Evolutionary conservation across 371 early-diverging fungal genomes (phyloP).

Genomic region (Rhizopus arrhizus): DNA sequence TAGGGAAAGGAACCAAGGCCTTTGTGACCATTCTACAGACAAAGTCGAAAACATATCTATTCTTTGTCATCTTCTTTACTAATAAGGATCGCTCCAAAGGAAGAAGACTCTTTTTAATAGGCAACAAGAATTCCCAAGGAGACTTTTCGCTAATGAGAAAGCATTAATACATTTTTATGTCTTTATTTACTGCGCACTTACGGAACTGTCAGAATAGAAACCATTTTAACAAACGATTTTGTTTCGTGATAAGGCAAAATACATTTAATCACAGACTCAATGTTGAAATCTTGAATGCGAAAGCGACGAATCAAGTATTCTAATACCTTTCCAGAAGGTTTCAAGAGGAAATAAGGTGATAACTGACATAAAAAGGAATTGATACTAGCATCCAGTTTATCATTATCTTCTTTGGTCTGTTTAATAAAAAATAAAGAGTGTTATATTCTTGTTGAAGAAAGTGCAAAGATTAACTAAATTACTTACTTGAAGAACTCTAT

Average conservation of each 20-base stretch:
- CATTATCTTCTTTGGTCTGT: constrained; percentile 82
- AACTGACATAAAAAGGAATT: constrained; percentile 71
- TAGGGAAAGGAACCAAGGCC: constrained; percentile 50
- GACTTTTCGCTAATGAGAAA: constrained; percentile 47
- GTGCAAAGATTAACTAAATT: background rate
- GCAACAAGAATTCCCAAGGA: constrained; percentile 70
- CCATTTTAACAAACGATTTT: constrained; percentile 80
- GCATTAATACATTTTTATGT: background rate
- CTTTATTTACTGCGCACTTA: constrained; percentile 34
- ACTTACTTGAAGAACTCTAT: constrained; percentile 73
- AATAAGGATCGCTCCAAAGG: constrained; percentile 67
- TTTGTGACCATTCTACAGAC: constrained; percentile 62
- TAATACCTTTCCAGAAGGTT: constrained; percentile 81
- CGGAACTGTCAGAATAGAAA: constrained; percentile 68
- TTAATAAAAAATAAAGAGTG: constrained; percentile 10
- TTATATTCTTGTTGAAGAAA: background rate
- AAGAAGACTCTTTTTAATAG: constrained; percentile 59
- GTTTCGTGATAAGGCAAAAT: constrained; percentile 94
- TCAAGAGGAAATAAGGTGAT: constrained; percentile 82
- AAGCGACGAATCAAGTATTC: constrained; percentile 95
- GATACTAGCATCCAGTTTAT: constrained; percentile 76
- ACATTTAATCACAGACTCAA: constrained; percentile 74
- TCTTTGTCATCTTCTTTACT: constrained; percentile 60
- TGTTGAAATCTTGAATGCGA: constrained; percentile 85
- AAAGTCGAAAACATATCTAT: constrained; percentile 67